These are phyloP conservation scores for Thyridium curvatum DNA, from an alignment of 2,329 filamentous ascomycete species.

Conservation along the genomic window DNA sequence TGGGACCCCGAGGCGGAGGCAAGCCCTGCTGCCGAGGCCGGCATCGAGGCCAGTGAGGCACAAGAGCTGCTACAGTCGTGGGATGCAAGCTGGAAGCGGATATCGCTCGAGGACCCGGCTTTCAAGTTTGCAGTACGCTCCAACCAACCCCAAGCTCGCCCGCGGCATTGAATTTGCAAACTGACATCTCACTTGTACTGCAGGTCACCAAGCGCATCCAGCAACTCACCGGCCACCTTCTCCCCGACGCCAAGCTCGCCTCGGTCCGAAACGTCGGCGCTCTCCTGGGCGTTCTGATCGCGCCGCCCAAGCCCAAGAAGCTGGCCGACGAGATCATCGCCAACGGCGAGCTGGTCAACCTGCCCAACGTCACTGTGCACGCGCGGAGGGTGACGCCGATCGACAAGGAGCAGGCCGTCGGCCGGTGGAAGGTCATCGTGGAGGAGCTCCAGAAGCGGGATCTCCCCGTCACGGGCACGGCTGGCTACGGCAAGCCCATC, in stretches of 20 bases:
- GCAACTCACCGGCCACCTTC: constrained; percentile 70
- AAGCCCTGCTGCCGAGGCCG: background rate
- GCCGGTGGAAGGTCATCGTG: constrained; percentile 30
- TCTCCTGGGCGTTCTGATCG: constrained; percentile 47
- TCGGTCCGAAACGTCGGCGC: constrained; percentile 46
- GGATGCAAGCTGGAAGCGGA: constrained; percentile 50
- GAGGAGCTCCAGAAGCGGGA: constrained; percentile 20
- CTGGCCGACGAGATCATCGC: constrained; percentile 54
- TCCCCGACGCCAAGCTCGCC: constrained; percentile 64
- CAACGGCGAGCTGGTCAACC: constrained; percentile 36
- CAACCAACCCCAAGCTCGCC: background rate
- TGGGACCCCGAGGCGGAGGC: constrained; percentile 4
- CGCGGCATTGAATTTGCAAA: background rate
- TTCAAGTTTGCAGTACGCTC: constrained; percentile 67
- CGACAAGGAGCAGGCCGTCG: constrained; percentile 57
- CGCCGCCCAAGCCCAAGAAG: constrained; percentile 51
- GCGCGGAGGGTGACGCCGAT: constrained; percentile 60
- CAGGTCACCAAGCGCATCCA: constrained; percentile 77
- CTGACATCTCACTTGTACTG: constrained; percentile 6
- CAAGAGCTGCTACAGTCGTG: constrained; percentile 35
- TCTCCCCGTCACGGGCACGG: constrained; percentile 20
- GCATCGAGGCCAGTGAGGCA: constrained; percentile 30
- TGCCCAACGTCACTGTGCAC: constrained; percentile 68
- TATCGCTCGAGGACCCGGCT: constrained; percentile 48
- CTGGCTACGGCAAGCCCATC: constrained; percentile 3